A percentile compares a stretch with the other conserved stretches of the same genome.
These are phyloP conservation scores for Stellera chamaejasme DNA, from an alignment of 345 rosid genomes.

Conservation along the genomic window DNA sequence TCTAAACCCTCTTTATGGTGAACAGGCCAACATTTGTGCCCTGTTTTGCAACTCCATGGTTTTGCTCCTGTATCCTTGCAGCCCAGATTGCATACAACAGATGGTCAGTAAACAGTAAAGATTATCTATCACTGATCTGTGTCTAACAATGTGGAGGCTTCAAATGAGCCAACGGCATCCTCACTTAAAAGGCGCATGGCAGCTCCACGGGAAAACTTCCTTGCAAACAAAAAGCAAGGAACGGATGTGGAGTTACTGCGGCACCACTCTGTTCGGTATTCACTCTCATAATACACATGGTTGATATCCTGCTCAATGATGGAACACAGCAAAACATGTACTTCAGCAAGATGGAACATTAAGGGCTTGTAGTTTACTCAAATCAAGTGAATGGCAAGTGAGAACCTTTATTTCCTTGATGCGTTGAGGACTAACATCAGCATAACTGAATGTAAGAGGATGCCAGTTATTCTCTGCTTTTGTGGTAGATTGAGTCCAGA, in stretches of 20 bases:
- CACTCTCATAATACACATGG: slow-evolving; percentile 62
- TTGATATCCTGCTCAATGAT: slow-evolving; percentile 40
- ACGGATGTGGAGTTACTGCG: slow-evolving; percentile 28
- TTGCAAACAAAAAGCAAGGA: slow-evolving; percentile 69
- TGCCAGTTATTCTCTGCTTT: slow-evolving; percentile 39
- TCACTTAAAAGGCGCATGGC: slow-evolving; percentile 76
- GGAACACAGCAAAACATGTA: not conserved
- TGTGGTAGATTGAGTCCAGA: slow-evolving; percentile 37
- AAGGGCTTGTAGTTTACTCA: not conserved
- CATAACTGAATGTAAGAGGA: slow-evolving; percentile 38
- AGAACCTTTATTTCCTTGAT: slow-evolving; percentile 43
- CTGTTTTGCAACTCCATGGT: no score
- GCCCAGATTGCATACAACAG: not conserved
- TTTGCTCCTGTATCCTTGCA: slow-evolving; percentile 3
- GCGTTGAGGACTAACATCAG: slow-evolving; percentile 28
- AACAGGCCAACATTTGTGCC: not conserved
- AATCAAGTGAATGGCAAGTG: not conserved
- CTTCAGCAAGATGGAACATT: no score
- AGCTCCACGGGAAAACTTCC: slow-evolving; percentile 84
- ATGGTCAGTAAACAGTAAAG: slow-evolving; percentile 8
- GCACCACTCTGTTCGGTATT: slow-evolving; percentile 78
- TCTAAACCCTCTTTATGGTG: no score
- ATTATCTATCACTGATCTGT: not conserved
- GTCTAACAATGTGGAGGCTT: slow-evolving; percentile 19
- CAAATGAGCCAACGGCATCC: slow-evolving; percentile 39